Percentiles rank a stretch among this genome's conserved stretches.
These are phyloP conservation scores for Boletus insuetus DNA, from an alignment of 768 basidiomycete species.

Conservation along the genomic window DNA sequence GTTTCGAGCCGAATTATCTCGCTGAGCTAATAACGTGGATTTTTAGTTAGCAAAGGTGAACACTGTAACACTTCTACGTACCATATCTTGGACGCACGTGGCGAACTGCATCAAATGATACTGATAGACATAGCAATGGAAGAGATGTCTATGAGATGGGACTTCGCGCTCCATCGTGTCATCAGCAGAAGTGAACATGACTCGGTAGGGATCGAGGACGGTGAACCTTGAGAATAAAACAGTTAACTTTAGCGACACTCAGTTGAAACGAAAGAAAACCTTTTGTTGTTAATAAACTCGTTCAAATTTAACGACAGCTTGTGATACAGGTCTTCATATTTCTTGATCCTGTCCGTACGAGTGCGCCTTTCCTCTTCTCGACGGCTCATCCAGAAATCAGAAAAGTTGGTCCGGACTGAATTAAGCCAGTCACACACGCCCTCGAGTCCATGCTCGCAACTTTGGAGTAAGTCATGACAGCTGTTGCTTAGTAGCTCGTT, in stretches of 20 bases:
- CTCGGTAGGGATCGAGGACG: slow-evolving; percentile 61
- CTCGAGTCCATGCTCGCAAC: slow-evolving; percentile 39
- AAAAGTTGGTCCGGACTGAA: slow-evolving; percentile 34
- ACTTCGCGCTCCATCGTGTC: slow-evolving; percentile 34
- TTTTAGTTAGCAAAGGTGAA: no score
- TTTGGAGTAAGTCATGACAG: slow-evolving; percentile 50
- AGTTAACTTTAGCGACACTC: not conserved
- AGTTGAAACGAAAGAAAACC: slow-evolving; percentile 35
- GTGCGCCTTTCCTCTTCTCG: slow-evolving; percentile 27
- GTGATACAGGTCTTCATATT: slow-evolving; percentile 36
- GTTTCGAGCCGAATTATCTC: slow-evolving; percentile 54
- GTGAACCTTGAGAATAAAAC: slow-evolving; percentile 8
- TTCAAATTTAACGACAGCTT: slow-evolving; percentile 39
- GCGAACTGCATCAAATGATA: slow-evolving; percentile 44
- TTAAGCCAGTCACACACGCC: slow-evolving; percentile 53
- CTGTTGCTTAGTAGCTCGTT: slow-evolving; percentile 48
- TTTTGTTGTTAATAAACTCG: slow-evolving; percentile 45
- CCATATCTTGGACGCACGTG: slow-evolving; percentile 30
- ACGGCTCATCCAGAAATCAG: slow-evolving; percentile 34
- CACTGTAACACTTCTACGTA: slow-evolving; percentile 17
- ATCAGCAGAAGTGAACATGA: slow-evolving; percentile 42
- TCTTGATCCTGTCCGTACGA: slow-evolving; percentile 35
- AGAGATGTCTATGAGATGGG: slow-evolving; percentile 66
- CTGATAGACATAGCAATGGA: slow-evolving; percentile 73
- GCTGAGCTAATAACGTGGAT: slow-evolving; percentile 45